A percentile compares a stretch with the other conserved stretches of the same genome.
Evolutionary conservation across 163 green algal species (phyloP).

Genomic region (Scenedesmus sp.): DNA sequence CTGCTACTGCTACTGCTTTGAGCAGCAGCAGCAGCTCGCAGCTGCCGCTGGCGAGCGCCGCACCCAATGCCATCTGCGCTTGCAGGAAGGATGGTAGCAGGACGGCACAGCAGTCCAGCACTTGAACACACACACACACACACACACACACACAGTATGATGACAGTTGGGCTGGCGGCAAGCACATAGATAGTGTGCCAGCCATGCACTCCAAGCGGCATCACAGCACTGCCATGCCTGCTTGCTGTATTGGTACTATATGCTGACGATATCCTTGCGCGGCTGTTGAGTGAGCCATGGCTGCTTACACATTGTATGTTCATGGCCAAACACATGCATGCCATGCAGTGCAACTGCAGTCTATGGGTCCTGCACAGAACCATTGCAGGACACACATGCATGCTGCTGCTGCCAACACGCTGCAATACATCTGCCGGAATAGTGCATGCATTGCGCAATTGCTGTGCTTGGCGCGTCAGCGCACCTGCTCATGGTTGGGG

Average conservation of each 20-base stretch:
- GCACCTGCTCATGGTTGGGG: constrained; percentile 39
- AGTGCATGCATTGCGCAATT: not conserved
- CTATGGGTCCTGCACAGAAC: not conserved
- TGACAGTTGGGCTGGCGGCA: not conserved
- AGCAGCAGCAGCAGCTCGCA: constrained; percentile 64
- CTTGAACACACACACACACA: not conserved
- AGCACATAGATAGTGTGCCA: not conserved
- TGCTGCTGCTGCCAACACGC: not conserved
- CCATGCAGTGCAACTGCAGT: not conserved
- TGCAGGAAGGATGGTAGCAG: not conserved
- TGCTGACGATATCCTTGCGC: too few relatives aligned
- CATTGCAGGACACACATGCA: not conserved
- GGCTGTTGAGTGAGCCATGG: too few relatives aligned
- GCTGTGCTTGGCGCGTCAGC: not conserved
- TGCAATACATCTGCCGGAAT: not conserved
- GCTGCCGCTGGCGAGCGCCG: not conserved
- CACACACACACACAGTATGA: not conserved
- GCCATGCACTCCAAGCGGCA: not conserved
- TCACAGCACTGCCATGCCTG: not conserved
- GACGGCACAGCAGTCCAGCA: not conserved
- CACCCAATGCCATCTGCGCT: constrained; percentile 33
- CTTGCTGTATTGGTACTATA: too few relatives aligned
- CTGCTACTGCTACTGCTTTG: constrained; percentile 75
- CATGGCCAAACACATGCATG: too few relatives aligned
- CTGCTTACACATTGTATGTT: too few relatives aligned